phyloP scores from a whole-genome alignment of 768 basidiomycete species.

The Termitomyces sp. region DNA sequence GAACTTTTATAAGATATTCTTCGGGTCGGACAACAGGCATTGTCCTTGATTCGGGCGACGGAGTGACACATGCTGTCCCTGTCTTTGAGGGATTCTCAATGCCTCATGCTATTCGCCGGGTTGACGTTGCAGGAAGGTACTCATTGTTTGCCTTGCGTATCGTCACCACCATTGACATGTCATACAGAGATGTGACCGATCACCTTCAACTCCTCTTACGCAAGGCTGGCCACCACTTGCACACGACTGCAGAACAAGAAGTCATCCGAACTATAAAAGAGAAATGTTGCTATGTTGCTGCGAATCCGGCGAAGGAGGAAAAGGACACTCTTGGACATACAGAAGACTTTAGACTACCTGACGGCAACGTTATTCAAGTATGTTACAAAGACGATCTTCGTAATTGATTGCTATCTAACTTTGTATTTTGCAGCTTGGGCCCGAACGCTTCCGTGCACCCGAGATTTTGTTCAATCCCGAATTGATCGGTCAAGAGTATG shows the following conservation, averaged over 20 bases:
- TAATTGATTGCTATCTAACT: slow-evolving; percentile 10
- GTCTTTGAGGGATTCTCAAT: slow-evolving; percentile 99
- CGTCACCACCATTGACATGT: slow-evolving; percentile 10
- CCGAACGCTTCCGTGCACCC: slow-evolving; percentile 94
- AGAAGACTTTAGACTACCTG: slow-evolving; percentile 91
- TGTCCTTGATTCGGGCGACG: slow-evolving; percentile 97
- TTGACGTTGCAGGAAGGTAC: slow-evolving; percentile 94
- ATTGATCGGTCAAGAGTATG: slow-evolving; percentile 91
- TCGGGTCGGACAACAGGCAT: slow-evolving; percentile 99
- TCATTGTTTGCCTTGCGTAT: background rate
- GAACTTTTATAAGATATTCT: slow-evolving; percentile 68
- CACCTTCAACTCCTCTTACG: slow-evolving; percentile 91
- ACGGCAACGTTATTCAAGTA: slow-evolving; percentile 91
- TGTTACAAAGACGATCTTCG: slow-evolving; percentile 5
- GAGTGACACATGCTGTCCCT: slow-evolving; percentile 97
- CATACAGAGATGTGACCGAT: slow-evolving; percentile 86
- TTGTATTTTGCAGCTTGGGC: slow-evolving; percentile 61
- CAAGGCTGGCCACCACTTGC: slow-evolving; percentile 90
- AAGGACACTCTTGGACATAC: slow-evolving; percentile 73
- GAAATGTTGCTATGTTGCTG: slow-evolving; percentile 93
- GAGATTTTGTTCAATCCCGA: slow-evolving; percentile 98
- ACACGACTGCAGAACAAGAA: slow-evolving; percentile 96
- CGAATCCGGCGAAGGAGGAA: slow-evolving; percentile 92
- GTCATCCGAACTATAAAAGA: slow-evolving; percentile 97
- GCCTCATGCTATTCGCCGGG: slow-evolving; percentile 94